These are phyloP conservation scores for Musa itinerans DNA, from an alignment of 176 grass and related monocot genomes.

Conservation along the genomic window DNA sequence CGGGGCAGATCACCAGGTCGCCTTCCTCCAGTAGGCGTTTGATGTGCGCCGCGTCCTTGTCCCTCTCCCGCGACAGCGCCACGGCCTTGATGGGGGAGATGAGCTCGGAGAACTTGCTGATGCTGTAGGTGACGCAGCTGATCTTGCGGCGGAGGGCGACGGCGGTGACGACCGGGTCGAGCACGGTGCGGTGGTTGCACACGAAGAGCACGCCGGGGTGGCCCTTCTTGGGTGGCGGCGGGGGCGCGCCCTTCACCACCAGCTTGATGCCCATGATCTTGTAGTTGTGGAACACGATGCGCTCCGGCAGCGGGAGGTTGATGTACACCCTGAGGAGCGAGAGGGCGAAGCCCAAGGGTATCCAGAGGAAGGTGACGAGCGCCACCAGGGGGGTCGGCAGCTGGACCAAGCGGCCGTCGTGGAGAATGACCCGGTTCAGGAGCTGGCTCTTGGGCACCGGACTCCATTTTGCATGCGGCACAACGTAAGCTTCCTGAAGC, in stretches of 20 bases:
- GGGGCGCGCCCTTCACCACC: conserved; percentile 65
- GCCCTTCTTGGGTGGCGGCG: conserved; percentile 74
- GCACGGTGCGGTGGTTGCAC: conserved; percentile 93
- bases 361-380: conserved; percentile 85
- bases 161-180: conserved; percentile 78
- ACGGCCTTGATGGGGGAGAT: conserved; percentile 94
- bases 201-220: conserved; percentile 85
- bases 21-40: conserved; percentile 76
- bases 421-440: conserved; percentile 56
- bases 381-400: conserved; percentile 69
- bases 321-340: conserved; percentile 71
- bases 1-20: conserved; percentile 89
- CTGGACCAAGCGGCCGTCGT: conserved; percentile 76
- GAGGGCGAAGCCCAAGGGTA: conserved; percentile 76
- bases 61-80: conserved; percentile 66
- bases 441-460: conserved; percentile 55
- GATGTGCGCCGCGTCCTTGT: conserved; percentile 90
- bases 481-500: too few species aligned
- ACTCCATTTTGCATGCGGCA: too few species aligned
- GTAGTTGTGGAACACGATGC: conserved; percentile 88
- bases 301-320: conserved; percentile 86
- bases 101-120: conserved; percentile 96
- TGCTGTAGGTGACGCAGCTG: conserved; percentile 98
- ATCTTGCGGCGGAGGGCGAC: conserved; percentile 89
- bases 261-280: conserved; percentile 92